phyloP scores from a whole-genome alignment of 139 green algal species.

The Chlamydomonas sphaeroides region DNA sequence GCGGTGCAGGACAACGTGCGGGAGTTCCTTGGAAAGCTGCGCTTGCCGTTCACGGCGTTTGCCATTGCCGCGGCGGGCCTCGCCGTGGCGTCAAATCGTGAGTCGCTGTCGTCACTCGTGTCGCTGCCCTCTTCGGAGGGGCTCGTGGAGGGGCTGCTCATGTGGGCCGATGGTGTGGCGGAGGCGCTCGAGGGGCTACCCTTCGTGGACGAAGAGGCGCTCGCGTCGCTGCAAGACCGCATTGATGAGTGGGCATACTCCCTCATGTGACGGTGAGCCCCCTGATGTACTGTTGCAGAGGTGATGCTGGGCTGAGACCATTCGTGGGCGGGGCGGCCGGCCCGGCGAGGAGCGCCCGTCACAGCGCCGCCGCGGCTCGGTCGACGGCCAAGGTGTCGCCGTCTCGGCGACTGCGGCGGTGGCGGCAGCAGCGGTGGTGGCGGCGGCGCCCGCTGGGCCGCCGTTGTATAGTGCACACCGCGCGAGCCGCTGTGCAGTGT shows the following conservation, averaged over 20 bases:
- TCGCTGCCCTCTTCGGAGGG: background rate
- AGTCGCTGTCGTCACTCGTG: slow-evolving; percentile 3
- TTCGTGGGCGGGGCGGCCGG: too few relatives aligned
- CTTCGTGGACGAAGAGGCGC: background rate
- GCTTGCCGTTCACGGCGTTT: slow-evolving; percentile 25
- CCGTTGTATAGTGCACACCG: too few relatives aligned
- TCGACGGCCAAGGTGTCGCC: too few relatives aligned
- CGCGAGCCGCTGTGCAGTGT: too few relatives aligned
- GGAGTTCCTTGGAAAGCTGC: background rate
- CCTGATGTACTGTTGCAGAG: slow-evolving; percentile 18
- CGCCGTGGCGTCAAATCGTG: slow-evolving; percentile 7
- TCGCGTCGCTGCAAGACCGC: slow-evolving; percentile 9
- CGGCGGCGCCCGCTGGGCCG: too few relatives aligned
- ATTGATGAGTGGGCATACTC: slow-evolving; percentile 37
- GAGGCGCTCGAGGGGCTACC: background rate
- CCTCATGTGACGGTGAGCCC: too few relatives aligned
- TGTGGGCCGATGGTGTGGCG: background rate
- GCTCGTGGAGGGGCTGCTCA: too few relatives aligned
- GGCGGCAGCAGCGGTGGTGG: too few relatives aligned
- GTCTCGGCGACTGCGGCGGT: too few relatives aligned
- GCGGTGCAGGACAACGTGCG: slow-evolving; percentile 1
- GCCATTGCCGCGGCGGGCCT: background rate
- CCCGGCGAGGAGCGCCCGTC: too few relatives aligned
- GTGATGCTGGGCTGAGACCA: slow-evolving; percentile 15
- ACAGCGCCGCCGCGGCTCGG: too few relatives aligned